These are phyloP conservation scores for Phaseolus coccineus DNA, from an alignment of 331 rosid species.

Conservation along the genomic window DNA sequence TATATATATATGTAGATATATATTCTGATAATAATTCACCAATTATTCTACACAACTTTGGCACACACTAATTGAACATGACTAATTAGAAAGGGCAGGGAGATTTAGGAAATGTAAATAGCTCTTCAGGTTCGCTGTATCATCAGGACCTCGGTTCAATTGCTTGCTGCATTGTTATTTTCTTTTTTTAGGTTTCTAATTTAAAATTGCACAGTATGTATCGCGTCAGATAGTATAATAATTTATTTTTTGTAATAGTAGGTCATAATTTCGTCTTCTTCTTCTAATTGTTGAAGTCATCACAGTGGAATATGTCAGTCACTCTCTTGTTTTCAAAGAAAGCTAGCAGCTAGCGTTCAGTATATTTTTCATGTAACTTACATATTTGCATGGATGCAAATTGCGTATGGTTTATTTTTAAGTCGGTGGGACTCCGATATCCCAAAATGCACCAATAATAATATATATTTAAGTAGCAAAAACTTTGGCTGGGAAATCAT, in stretches of 20 bases:
- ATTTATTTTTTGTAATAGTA: background rate
- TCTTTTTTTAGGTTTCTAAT: constrained; percentile 27
- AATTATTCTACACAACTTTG: constrained; percentile 1
- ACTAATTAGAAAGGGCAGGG: background rate
- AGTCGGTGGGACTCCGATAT: constrained; percentile 29
- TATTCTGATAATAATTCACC: constrained; percentile 6
- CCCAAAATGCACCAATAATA: constrained; percentile 13
- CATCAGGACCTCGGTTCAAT: background rate
- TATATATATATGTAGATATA: background rate
- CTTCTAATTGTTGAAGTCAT: constrained; percentile 6
- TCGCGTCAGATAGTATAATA: background rate
- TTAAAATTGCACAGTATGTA: constrained; percentile 13
- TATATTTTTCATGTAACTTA: constrained; percentile 16
- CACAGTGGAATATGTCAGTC: constrained; percentile 10
- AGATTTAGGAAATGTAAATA: constrained; percentile 5
- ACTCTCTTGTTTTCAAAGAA: constrained; percentile 15
- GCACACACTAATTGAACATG: constrained; percentile 27
- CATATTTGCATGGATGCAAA: constrained; percentile 16
- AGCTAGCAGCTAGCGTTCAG: constrained; percentile 12
- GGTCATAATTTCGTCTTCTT: background rate
- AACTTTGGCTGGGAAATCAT: constrained; percentile 8
- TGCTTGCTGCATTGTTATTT: constrained; percentile 22
- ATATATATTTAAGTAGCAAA: constrained; percentile 20
- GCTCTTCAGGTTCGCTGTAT: constrained; percentile 31
- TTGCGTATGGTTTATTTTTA: constrained; percentile 23